phyloP scores from a whole-genome alignment of 2,329 filamentous ascomycete genomes.

The Colletotrichum shisoi region DNA sequence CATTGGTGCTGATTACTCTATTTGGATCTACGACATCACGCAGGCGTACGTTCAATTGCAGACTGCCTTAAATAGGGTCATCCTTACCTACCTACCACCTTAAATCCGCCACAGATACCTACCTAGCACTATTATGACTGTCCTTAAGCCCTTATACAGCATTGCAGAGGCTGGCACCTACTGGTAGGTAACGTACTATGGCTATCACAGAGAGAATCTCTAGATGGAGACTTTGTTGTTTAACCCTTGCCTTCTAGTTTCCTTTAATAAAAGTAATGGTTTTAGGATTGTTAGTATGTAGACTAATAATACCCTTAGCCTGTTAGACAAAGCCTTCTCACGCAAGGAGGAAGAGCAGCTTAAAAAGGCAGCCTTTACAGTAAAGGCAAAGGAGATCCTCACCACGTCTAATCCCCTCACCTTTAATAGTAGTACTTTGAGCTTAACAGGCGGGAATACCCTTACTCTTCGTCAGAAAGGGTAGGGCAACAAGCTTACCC shows the following conservation, averaged over 20 bases:
- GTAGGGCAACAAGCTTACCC: neutral
- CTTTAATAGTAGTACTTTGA: neutral
- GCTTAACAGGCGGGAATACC: neutral
- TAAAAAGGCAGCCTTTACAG: too few species aligned
- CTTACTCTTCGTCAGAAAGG: neutral
- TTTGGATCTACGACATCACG: too few species aligned
- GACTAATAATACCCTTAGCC: neutral
- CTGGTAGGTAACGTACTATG: neutral
- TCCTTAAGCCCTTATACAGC: too few species aligned
- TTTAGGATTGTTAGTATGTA: neutral
- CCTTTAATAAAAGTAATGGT: rapidly evolving
- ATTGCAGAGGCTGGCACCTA: neutral
- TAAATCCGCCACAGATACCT: too few species aligned
- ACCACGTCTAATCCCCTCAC: rapidly evolving
- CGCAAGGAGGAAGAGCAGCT: too few species aligned
- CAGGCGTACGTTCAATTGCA: too few species aligned
- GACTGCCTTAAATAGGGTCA: too few species aligned
- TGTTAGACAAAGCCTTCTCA: neutral
- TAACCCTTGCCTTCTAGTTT: neutral
- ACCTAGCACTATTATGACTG: too few species aligned
- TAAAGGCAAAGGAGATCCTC: neutral
- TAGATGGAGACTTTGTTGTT: neutral
- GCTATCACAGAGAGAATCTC: neutral
- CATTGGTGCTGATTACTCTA: too few species aligned
- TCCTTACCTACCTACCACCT: too few species aligned